These are phyloP conservation scores for Massarina eburnea DNA, from an alignment of 2,329 filamentous ascomycete genomes.

Conservation along the genomic window DNA sequence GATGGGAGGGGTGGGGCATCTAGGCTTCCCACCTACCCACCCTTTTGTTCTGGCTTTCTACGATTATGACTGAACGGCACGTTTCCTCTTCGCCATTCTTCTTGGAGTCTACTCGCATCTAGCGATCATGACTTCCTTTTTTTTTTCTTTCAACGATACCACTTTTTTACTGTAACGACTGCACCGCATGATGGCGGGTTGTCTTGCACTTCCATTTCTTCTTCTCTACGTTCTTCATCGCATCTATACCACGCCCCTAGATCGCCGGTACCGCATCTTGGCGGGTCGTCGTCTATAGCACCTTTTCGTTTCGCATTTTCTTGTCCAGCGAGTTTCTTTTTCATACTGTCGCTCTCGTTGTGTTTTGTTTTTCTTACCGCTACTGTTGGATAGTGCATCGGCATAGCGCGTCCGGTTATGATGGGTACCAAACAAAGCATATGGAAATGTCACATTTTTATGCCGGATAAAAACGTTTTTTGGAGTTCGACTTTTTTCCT, in stretches of 20 bases:
- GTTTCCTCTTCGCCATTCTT: background rate
- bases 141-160: background rate
- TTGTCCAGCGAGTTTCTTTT: slow-evolving; percentile 4
- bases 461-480: background rate
- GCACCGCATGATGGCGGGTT: background rate
- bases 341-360: slow-evolving; percentile 7
- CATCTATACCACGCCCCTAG: background rate
- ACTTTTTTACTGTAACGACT: background rate
- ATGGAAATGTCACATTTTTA: background rate
- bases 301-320: slow-evolving; percentile 4
- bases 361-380: slow-evolving; percentile 9
- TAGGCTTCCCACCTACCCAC: slow-evolving; percentile 9
- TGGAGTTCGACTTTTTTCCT: background rate
- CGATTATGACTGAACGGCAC: slow-evolving; percentile 4
- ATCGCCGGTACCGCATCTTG: background rate
- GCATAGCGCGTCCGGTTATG: slow-evolving; percentile 9
- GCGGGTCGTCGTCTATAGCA: background rate
- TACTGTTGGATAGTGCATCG: slow-evolving; percentile 32
- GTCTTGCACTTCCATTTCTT: background rate
- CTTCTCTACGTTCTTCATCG: background rate
- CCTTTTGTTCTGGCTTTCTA: slow-evolving; percentile 4
- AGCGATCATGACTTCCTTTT: background rate
- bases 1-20: slow-evolving; percentile 35
- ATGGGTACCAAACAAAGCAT: background rate
- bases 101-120: background rate